These are phyloP conservation scores for Microbotryomycetes sp. DNA, from an alignment of 1,284 basidiomycete species.

Conservation along the genomic window DNA sequence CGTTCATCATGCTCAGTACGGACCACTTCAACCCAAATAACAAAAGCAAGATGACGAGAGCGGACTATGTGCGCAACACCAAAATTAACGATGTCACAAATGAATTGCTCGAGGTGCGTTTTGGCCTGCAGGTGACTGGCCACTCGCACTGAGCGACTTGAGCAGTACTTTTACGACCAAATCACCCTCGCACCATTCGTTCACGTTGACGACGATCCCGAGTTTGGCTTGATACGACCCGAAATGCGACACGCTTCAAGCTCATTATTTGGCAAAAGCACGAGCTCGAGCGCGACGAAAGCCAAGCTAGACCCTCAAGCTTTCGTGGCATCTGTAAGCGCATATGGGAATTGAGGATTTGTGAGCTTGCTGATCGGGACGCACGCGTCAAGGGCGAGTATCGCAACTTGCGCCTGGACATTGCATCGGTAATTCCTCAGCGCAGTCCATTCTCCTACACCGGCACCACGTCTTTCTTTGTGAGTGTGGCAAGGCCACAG, in stretches of 20 bases:
- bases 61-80: constrained; percentile 86
- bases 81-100: constrained; percentile 73
- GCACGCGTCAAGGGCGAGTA: constrained; percentile 54
- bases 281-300: constrained; percentile 46
- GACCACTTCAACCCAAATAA: constrained; percentile 97
- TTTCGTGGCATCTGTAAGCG: not conserved
- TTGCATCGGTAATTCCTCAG: constrained; percentile 55
- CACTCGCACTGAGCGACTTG: not conserved
- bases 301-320: constrained; percentile 34
- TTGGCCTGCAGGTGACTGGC: constrained; percentile 11
- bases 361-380: constrained; percentile 44
- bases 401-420: constrained; percentile 65
- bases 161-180: constrained; percentile 90
- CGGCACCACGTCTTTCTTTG: constrained; percentile 62
- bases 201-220: constrained; percentile 77
- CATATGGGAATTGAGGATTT: no score
- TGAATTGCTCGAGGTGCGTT: constrained; percentile 73
- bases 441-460: constrained; percentile 61
- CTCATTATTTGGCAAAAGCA: constrained; percentile 24
- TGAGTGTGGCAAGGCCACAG: not conserved
- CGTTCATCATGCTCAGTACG: constrained; percentile 94
- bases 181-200: constrained; percentile 91
- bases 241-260: constrained; percentile 11
- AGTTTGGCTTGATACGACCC: constrained; percentile 3
- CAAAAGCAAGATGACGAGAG: constrained; percentile 93